Evolutionary conservation across 2,329 filamentous ascomycete genomes (phyloP).

Genomic region (Aspergillus clavatus): DNA sequence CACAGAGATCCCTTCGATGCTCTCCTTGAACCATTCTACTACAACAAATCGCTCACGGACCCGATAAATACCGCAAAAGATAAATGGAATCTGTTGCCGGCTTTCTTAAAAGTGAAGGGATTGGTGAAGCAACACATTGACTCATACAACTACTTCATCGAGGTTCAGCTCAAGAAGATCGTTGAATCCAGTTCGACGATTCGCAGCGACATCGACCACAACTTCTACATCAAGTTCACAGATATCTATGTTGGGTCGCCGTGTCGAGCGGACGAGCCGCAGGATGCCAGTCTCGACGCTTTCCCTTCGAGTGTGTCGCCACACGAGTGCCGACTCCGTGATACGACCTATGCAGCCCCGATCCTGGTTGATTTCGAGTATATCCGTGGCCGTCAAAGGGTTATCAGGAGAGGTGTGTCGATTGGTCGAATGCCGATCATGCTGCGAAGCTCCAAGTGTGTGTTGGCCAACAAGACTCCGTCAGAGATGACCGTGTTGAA

Average conservation of each 20-base stretch:
- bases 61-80: slow-evolving; percentile 69
- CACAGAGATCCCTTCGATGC: slow-evolving; percentile 52
- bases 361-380: slow-evolving; percentile 92
- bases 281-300: slow-evolving; percentile 42
- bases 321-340: slow-evolving; percentile 91
- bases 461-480: slow-evolving; percentile 76
- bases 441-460: slow-evolving; percentile 92
- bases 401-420: slow-evolving; percentile 66
- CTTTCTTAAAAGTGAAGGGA: slow-evolving; percentile 97
- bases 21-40: slow-evolving; percentile 65
- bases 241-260: slow-evolving; percentile 85
- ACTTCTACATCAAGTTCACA: slow-evolving; percentile 88
- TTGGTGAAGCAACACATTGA: slow-evolving; percentile 97
- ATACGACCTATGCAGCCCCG: slow-evolving; percentile 96
- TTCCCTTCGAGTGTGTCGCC: slow-evolving; percentile 64
- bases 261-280: slow-evolving; percentile 69
- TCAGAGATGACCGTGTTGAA: slow-evolving; percentile 86
- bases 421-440: slow-evolving; percentile 94
- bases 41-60: slow-evolving; percentile 62
- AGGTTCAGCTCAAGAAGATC: slow-evolving; percentile 95
- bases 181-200: slow-evolving; percentile 85
- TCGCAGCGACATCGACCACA: slow-evolving; percentile 84
- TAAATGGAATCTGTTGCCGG: slow-evolving; percentile 94
- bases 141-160: slow-evolving; percentile 97
- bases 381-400: slow-evolving; percentile 72